These are phyloP conservation scores for Echinochloa phyllopogon DNA, from an alignment of 176 grass and related monocot species.

Conservation along the genomic window DNA sequence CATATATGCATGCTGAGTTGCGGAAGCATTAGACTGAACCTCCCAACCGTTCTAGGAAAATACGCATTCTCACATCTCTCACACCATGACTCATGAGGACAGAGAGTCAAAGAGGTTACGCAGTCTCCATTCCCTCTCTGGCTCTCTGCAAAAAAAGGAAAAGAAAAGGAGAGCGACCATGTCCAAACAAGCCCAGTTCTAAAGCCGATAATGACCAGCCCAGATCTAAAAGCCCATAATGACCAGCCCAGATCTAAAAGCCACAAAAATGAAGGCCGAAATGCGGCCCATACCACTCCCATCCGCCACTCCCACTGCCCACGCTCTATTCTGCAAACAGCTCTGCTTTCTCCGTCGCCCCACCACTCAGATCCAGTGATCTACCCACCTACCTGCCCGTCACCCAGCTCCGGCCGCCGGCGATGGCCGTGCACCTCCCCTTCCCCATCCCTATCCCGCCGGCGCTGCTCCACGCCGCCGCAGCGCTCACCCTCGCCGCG, in stretches of 20 bases:
- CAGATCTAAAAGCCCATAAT: neutral
- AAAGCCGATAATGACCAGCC: neutral
- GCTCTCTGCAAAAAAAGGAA: neutral
- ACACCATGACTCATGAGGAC: no score
- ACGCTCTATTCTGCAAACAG: neutral
- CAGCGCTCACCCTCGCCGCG: constrained; percentile 7
- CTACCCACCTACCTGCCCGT: constrained; percentile 12
- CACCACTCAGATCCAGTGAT: constrained; percentile 48
- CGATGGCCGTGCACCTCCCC: constrained; percentile 41
- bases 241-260: neutral
- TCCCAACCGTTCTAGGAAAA: no score
- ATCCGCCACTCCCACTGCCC: neutral
- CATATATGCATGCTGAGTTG: neutral
- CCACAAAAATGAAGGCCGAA: neutral
- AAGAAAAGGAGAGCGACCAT: neutral
- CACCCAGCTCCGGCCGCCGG: constrained; percentile 40
- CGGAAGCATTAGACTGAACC: neutral
- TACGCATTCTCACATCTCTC: no score
- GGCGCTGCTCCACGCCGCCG: constrained; percentile 36
- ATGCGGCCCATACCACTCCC: neutral
- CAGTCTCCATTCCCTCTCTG: neutral
- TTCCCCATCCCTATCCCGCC: constrained; percentile 25
- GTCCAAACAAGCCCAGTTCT: neutral
- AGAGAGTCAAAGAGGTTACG: no score
- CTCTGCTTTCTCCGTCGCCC: constrained; percentile 1